Conservation (phyloP, 108 stramenopile species). For the Skeletonema marinoi region DNA sequence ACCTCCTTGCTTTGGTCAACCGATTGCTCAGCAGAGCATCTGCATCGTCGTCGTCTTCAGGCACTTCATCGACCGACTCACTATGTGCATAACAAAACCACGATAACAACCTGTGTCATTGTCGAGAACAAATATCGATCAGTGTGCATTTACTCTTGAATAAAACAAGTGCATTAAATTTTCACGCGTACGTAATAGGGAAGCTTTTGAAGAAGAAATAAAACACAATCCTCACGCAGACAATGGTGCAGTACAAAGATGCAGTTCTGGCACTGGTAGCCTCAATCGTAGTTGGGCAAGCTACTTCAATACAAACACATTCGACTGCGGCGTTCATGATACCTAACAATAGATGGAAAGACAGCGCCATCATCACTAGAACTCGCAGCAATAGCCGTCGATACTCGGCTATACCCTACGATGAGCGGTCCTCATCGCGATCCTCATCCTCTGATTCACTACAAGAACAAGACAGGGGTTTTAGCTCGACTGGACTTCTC, state of each 20-base stretch:
- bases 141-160: background rate
- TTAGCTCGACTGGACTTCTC: slow-evolving; percentile 9
- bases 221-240: background rate
- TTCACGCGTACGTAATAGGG: too few species aligned
- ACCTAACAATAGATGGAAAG: background rate
- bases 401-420: slow-evolving; percentile 47
- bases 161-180: too few species aligned
- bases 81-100: background rate
- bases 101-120: background rate
- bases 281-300: background rate
- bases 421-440: slow-evolving; percentile 18
- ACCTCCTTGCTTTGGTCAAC: background rate
- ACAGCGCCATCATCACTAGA: background rate
- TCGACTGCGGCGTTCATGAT: background rate
- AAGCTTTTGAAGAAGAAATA: background rate
- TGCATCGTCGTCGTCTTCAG: background rate
- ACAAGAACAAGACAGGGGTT: background rate
- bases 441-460: slow-evolving; percentile 10
- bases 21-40: background rate
- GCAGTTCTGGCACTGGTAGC: background rate
- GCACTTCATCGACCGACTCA: background rate
- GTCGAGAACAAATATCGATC: background rate
- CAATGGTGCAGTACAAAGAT: background rate
- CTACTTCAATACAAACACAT: background rate
- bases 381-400: slow-evolving; percentile 27